These are phyloP conservation scores for Debaryomyces fabryi DNA, from an alignment of 1,139 yeast genomes.

Conservation along the genomic window DNA sequence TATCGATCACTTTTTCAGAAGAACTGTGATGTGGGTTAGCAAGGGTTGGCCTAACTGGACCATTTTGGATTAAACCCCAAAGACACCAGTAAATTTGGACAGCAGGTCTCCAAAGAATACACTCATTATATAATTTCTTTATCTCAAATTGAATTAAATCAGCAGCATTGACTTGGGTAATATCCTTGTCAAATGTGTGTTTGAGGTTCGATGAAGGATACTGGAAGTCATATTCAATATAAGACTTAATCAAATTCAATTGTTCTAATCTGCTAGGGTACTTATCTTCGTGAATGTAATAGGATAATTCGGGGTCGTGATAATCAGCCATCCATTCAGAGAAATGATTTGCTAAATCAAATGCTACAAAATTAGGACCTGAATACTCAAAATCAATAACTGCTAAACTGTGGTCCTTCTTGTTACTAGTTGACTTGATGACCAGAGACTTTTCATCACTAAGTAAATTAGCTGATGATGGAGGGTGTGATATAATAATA, in stretches of 20 bases:
- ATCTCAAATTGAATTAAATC: conserved; percentile 55
- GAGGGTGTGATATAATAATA: conserved; percentile 32
- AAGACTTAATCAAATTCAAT: conserved; percentile 71
- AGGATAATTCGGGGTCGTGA: conserved; percentile 64
- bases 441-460: conserved; percentile 24
- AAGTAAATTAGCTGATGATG: conserved; percentile 25
- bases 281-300: conserved; percentile 53
- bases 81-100: conserved; percentile 82
- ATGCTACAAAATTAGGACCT: conserved; percentile 91
- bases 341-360: conserved; percentile 85
- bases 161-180: conserved; percentile 23
- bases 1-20: conserved; percentile 36
- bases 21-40: conserved; percentile 17
- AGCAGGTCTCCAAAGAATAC: conserved; percentile 77
- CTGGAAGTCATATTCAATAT: conserved; percentile 59
- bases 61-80: conserved; percentile 89
- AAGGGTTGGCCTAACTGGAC: conserved; percentile 32
- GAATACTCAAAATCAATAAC: conserved; percentile 97
- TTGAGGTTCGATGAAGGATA: conserved; percentile 39
- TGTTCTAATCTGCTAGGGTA: conserved; percentile 74
- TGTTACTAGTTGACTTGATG: conserved; percentile 33
- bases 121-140: conserved; percentile 61
- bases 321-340: conserved; percentile 98
- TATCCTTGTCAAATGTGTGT: conserved; percentile 21
- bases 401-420: conserved; percentile 71